phyloP scores from a whole-genome alignment of 2,329 filamentous ascomycete species.

The Fusarium neocosmosporiellum region DNA sequence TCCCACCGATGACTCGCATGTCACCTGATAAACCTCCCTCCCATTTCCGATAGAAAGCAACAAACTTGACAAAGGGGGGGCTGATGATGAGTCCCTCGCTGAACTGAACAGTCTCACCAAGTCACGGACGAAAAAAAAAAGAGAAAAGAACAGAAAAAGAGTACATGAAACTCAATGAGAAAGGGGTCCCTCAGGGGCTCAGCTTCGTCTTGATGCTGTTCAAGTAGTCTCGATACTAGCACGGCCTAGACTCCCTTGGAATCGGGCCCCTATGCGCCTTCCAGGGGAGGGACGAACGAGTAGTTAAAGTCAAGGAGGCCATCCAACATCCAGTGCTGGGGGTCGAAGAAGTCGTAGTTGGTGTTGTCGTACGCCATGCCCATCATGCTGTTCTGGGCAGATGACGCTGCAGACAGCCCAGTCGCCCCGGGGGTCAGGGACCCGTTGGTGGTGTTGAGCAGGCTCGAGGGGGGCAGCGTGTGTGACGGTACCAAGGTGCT shows the following conservation, averaged over 20 bases:
- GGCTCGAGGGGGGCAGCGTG: conserved; percentile 54
- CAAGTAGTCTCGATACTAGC: background rate
- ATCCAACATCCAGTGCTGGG: conserved; percentile 93
- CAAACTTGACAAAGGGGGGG: background rate
- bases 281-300: conserved; percentile 66
- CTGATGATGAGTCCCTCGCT: conserved; percentile 6
- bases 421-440: conserved; percentile 63
- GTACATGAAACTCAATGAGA: conserved; percentile 13
- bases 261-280: conserved; percentile 56
- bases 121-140: conserved; percentile 25
- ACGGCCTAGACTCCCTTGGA: background rate
- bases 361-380: conserved; percentile 71
- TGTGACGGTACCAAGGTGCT: conserved; percentile 65
- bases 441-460: conserved; percentile 61
- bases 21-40: background rate
- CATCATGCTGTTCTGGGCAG: conserved; percentile 60
- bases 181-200: background rate
- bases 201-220: conserved; percentile 6
- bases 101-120: conserved; percentile 23
- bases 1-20: background rate
- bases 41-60: conserved; percentile 2
- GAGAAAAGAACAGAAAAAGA: background rate
- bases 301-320: conserved; percentile 85
- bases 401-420: conserved; percentile 54
- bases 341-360: conserved; percentile 90